Evolutionary conservation across 2,329 filamentous ascomycete genomes (phyloP), one percentile per base, ranked within the genome.

Genomic region (Fusarium chaquense): DNA sequence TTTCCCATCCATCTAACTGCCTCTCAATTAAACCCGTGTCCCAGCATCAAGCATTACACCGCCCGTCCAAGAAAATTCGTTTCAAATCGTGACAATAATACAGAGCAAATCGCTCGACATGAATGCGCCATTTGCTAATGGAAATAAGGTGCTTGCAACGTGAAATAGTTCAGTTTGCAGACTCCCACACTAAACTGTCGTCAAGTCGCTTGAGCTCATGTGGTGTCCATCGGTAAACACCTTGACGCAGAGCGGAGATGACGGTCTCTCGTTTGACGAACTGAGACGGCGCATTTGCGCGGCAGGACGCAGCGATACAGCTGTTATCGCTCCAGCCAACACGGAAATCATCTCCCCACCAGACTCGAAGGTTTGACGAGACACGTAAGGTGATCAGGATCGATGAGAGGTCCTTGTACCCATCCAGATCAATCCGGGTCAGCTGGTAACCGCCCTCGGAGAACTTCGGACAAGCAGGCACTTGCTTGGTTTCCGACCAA

Each of bases 301-400:
- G 81, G 51, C 81, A 82, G 43, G 67, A 68, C 9, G 78, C 76
- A 44, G 81, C 80, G 26, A 78, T 75, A 61, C 81, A 82, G 46
- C 74, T 78, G 60, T 81, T 83, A 67, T 83, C 79, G 20, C 72
- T 80, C 81, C 81, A 82, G 46, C 80, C 80, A 44, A 81, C 71
- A 22, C 74, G 75, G 61, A 82, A 75, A 59, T 82, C 80, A 54
- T 82, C 81, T 28, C 75, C 79, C 81, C 81, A 82, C 81, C 81
- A 82, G 32, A 78, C 73, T 57, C 79, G 77, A 28, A 80, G 70
- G 30, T 81, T 74, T 26, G 77, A 67, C 38, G 79, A 79, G 41
- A 83, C 80, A 22, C 75, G 80, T 18, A 81, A 67, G 5, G 74
- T 78, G 41, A 82, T 77, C 57, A 82, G 57, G 5, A 82, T 70